Conservation (phyloP, 805 yeast species). For the Saturnispora ahearnii region DNA sequence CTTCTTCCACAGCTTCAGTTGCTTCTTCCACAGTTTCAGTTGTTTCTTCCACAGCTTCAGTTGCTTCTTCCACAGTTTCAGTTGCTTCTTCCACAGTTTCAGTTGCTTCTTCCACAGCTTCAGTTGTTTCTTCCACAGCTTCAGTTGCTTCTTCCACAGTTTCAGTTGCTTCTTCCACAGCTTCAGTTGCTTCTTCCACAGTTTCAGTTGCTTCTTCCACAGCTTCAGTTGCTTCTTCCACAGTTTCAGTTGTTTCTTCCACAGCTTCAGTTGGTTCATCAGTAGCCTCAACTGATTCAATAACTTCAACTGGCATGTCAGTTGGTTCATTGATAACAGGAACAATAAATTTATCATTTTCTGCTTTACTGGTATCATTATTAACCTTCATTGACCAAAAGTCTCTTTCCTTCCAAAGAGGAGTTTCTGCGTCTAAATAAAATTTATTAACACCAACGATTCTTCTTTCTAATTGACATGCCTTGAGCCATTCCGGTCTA, state of each 20-base stretch:
- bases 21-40: background rate
- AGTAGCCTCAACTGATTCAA: conserved; percentile 8
- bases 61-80: background rate
- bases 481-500: conserved; percentile 94
- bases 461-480: conserved; percentile 82
- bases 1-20: background rate
- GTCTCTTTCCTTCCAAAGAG: conserved; percentile 35
- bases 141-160: background rate
- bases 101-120: background rate
- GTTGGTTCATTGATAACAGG: conserved; percentile 7
- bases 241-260: background rate
- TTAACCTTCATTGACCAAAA: conserved; percentile 26
- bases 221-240: background rate
- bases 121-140: background rate
- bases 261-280: background rate
- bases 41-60: background rate
- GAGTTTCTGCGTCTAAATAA: conserved; percentile 48
- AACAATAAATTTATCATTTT: conserved; percentile 4
- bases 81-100: background rate
- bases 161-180: background rate
- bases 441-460: conserved; percentile 90
- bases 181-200: conserved; percentile 1
- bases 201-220: background rate
- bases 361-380: background rate
- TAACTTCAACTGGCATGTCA: conserved; percentile 9